Evolutionary conservation across 768 basidiomycete species (phyloP).

Genomic region (Amylocystis lapponica): DNA sequence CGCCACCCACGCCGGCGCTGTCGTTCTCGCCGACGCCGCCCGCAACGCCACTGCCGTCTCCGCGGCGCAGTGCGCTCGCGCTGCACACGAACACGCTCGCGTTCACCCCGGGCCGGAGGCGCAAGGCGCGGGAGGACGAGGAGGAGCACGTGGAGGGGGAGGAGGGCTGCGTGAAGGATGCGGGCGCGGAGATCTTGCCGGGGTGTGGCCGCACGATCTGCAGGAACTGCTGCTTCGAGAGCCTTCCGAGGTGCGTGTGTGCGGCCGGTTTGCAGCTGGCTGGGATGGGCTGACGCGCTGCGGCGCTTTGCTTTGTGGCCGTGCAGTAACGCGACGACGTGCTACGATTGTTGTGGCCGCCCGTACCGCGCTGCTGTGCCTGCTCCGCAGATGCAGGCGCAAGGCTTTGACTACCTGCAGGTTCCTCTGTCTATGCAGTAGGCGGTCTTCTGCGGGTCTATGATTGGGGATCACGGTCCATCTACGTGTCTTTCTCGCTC

Average conservation of each 20-base stretch:
- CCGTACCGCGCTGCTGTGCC: not conserved
- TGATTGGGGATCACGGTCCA: too few relatives aligned
- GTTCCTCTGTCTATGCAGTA: too few relatives aligned
- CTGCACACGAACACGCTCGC: slow-evolving; percentile 4
- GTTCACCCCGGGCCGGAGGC: slow-evolving; percentile 20
- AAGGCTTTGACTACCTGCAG: too few relatives aligned
- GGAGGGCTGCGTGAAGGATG: slow-evolving; percentile 6
- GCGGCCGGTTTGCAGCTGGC: not conserved
- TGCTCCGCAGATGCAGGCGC: too few relatives aligned
- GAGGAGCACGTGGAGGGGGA: slow-evolving; percentile 3
- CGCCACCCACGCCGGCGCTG: slow-evolving; percentile 32
- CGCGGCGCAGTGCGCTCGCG: slow-evolving; percentile 23
- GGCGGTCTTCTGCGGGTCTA: too few relatives aligned
- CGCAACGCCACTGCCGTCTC: slow-evolving; percentile 5
- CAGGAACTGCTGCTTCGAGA: slow-evolving; percentile 31
- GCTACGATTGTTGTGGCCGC: slow-evolving; percentile 10
- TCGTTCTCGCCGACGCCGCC: slow-evolving; percentile 24
- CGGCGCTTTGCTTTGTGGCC: not conserved
- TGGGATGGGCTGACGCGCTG: not conserved
- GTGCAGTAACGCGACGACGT: slow-evolving; percentile 12
- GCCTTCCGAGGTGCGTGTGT: slow-evolving; percentile 26
- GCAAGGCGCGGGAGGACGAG: slow-evolving; percentile 18
- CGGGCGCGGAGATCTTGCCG: slow-evolving; percentile 14
- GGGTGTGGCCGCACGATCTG: slow-evolving; percentile 34
- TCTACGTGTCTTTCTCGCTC: too few relatives aligned